Evolutionary conservation across 108 stramenopile species (phyloP).

Genomic region (Skeletonema menzelii): DNA sequence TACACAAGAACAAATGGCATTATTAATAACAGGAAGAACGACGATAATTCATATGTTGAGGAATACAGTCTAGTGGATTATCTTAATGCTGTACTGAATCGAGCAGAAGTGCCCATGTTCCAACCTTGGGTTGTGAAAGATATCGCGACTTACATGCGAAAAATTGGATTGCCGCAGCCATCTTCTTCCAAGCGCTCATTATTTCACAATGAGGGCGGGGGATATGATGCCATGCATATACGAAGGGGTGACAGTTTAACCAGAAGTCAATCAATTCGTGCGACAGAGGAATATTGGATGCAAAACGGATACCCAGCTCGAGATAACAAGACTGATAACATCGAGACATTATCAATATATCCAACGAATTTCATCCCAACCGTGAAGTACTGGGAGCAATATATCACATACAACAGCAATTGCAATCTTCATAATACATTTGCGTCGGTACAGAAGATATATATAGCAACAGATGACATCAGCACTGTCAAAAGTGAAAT

Average conservation of each 20-base stretch:
- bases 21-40: background rate
- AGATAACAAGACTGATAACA: background rate
- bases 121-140: conserved; percentile 1
- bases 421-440: background rate
- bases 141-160: background rate
- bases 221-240: conserved; percentile 1
- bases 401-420: background rate
- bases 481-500: background rate
- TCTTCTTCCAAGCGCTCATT: background rate
- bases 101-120: background rate
- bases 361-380: background rate
- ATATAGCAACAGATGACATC: background rate
- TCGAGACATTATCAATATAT: background rate
- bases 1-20: background rate
- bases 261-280: background rate
- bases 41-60: background rate
- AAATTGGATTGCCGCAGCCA: background rate
- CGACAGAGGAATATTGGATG: background rate
- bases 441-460: background rate
- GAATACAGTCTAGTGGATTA: background rate
- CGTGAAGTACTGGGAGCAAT: background rate
- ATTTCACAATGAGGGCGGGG: background rate
- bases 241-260: background rate
- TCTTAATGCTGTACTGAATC: background rate
- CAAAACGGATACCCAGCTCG: background rate